Percentiles rank a stretch among this genome's conserved stretches.
Evolutionary conservation across 257 asterid species (phyloP).

Genomic region (Ocimum tenuiflorum): DNA sequence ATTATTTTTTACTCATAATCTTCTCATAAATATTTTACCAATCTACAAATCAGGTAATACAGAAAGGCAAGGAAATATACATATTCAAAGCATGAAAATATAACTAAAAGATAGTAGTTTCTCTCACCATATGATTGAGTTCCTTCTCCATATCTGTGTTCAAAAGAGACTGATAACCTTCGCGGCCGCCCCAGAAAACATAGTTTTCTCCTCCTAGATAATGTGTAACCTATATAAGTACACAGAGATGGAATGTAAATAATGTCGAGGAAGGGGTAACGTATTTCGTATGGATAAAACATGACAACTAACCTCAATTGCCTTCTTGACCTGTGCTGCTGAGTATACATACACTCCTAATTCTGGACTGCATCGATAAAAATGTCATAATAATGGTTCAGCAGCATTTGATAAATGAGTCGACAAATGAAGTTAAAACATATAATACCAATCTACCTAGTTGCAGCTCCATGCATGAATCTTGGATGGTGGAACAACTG

Average conservation of each 20-base stretch:
- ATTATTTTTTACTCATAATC: no score
- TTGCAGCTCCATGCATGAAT: slow-evolving; percentile 97
- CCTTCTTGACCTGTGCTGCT: slow-evolving; percentile 93
- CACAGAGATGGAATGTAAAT: not conserved
- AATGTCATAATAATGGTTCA: slow-evolving; percentile 4
- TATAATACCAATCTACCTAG: slow-evolving; percentile 49
- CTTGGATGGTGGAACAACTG: slow-evolving; percentile 58
- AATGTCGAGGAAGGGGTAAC: no score
- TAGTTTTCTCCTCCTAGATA: slow-evolving; percentile 96
- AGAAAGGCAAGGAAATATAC: not conserved
- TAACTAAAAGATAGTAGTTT: not conserved
- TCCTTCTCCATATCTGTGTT: slow-evolving; percentile 98
- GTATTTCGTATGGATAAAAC: not conserved
- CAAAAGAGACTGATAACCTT: slow-evolving; percentile 89
- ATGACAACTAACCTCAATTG: slow-evolving; percentile 63
- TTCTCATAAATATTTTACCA: no score
- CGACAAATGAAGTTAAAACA: not conserved
- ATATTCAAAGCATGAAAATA: not conserved
- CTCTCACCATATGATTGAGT: slow-evolving; percentile 79
- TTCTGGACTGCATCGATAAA: slow-evolving; percentile 57
- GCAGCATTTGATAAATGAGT: not conserved
- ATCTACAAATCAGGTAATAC: no score
- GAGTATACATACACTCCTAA: slow-evolving; percentile 57
- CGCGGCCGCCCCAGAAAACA: slow-evolving; percentile 99
- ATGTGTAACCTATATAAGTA: slow-evolving; percentile 81